Evolutionary conservation across 768 basidiomycete genomes (phyloP), one percentile per base, ranked within the genome.

Genomic region (Podaxis sp.): DNA sequence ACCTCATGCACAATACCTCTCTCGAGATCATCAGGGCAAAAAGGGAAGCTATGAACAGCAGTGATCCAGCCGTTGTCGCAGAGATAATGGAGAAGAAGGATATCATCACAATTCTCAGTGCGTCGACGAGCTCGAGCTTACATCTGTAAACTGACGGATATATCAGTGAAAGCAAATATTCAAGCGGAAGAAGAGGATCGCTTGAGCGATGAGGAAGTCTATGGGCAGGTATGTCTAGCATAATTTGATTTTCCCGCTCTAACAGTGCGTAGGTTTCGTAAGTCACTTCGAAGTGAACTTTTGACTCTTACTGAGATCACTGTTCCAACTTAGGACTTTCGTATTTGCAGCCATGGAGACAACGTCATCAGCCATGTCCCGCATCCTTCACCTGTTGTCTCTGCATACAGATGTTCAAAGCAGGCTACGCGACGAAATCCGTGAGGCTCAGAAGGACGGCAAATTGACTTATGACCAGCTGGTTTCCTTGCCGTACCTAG

Each of bases 101-200:
- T 65, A 73, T 84, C 19, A 77, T 83, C 65, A 83, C 78, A 59
- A 72, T 81, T 30, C 69, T 83, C 11, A 68, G 83, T 84, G 66
- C 40, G 79, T 67, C 11, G 7, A 3, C 53, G 17, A 15, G 42
- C 17, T 51, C 33, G n/a, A 15, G 22, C 13, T 36, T 51, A 6
- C 12, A 19, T 42, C 30, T 15, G 28, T 42, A 1, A n/a, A n/a
- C 28, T 39, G 36, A 51, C 36, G 12, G 8, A 17, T 13, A 11
- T 4, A 33, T 33, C 51, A 80, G 77, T 80, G 72, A 69, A 63
- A 40, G 75, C 72, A 17, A 79, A 79, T 56, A 72, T 71, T 71
- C 42, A 63, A 11, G 74, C 73, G 1, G 55, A 71, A 3, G 69
- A 70, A 19, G 73, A 70, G 38, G 76, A 77, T 51, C 71, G 67